Base-by-base conservation (phyloP, 2,329 filamentous ascomycete genomes). In the Xylariomycetidae sp. region DNA sequence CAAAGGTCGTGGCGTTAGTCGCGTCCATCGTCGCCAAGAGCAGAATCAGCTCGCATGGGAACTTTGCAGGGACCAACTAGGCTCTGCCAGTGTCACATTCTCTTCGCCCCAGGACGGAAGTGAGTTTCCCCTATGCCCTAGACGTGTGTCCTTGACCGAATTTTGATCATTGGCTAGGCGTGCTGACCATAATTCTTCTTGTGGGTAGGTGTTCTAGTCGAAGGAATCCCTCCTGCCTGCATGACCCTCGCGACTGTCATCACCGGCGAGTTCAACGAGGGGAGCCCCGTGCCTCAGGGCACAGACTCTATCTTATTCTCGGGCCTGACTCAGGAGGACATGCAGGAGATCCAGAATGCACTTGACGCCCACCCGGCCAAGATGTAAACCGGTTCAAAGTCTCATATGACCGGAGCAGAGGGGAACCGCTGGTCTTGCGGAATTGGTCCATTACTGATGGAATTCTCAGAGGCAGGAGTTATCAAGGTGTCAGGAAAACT, bases 241-340 rank as follows among this genome's bases (percentile, higher is more conserved):
- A 40, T 40, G 40, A 35, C 29, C 3, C 34, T 37, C 6, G 12
- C 30, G 18, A 39, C 37, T 4, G 37, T 34, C 30, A 31, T 37
- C 16, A 42, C 34, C 11, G 40, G 34, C 12, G 13, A 32, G 30
- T 40, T 18, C 31, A 27, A 40, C 23, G 31, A 11, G 13, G 34
- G 37, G 3, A 34, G 27, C 31, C 40, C 40, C 5, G 22, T 42
- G 10, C 33, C 40, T 2, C 8, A 17, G 33, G 40, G 40, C 5
- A 19, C 16, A 6, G 37, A 42, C 31, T 34, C 37, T 5, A 23
- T 37, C 14, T 25, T 40, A 6, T 42, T 42, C 40, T 25, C 27
- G 19, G 27, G 36, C 15, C 27, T 42, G 9, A 14, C 35, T 12
- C 10, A 33, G 5, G 20, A 26, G 12, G 27, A 34, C 11, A 29